A percentile compares a stretch with the other conserved stretches of the same genome.
Evolutionary conservation across 1,284 basidiomycete genomes (phyloP).

Genomic region (Thelephora terrestris): DNA sequence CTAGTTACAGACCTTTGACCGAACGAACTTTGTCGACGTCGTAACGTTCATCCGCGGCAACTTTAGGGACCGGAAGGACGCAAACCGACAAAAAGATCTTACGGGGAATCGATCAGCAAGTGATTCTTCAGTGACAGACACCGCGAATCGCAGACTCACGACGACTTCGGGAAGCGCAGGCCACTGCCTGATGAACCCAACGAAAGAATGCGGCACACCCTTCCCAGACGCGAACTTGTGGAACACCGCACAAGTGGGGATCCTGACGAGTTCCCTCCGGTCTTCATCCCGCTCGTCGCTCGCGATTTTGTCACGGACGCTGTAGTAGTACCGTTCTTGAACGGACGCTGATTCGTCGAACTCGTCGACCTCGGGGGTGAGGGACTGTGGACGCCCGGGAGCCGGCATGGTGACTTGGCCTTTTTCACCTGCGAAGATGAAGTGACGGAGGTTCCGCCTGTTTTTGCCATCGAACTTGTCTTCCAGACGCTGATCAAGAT

Average conservation of each 20-base stretch:
- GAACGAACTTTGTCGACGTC: constrained; percentile 10
- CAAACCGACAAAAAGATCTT: constrained; percentile 53
- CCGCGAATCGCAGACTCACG: constrained; percentile 23
- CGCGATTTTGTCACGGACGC: background rate
- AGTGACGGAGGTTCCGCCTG: constrained; percentile 41
- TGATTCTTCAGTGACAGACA: background rate
- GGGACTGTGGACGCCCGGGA: no score
- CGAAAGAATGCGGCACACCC: constrained; percentile 51
- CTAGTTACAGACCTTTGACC: background rate
- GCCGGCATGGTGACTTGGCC: constrained; percentile 8
- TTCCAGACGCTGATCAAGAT: constrained; percentile 35
- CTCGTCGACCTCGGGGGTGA: background rate
- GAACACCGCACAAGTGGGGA: constrained; percentile 46
- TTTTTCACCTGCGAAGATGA: constrained; percentile 28
- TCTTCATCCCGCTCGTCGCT: constrained; percentile 7
- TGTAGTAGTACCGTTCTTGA: constrained; percentile 6
- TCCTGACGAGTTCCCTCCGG: constrained; percentile 29
- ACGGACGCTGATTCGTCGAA: background rate
- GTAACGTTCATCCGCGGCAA: constrained; percentile 38
- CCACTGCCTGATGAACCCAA: constrained; percentile 45
- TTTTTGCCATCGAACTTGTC: constrained; percentile 47
- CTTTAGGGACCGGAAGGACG: constrained; percentile 36
- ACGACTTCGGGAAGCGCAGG: constrained; percentile 50
- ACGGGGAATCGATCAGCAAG: background rate
- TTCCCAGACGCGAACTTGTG: constrained; percentile 41